These are phyloP conservation scores for Vitis hybrid DNA, from an alignment of 177 flowering plant species.

Conservation along the genomic window DNA sequence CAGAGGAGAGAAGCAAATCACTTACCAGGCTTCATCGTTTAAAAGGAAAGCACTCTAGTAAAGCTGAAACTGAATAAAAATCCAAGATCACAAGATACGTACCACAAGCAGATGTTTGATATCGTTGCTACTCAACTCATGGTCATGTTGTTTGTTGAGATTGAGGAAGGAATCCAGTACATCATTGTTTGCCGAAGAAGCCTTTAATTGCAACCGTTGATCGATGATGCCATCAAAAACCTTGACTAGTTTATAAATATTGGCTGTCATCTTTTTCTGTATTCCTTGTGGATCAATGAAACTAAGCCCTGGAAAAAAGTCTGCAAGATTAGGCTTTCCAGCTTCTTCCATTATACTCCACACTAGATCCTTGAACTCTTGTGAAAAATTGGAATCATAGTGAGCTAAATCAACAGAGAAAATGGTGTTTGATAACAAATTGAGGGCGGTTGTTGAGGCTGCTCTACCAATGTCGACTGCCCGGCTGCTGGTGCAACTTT, in stretches of 20 bases:
- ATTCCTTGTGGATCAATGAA: constrained; percentile 30
- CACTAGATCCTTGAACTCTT: constrained; percentile 19
- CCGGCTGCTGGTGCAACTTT: neutral
- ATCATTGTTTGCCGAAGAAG: neutral
- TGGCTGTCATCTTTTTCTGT: neutral
- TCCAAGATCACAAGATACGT: no score
- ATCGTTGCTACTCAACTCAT: neutral
- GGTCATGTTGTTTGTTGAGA: constrained; percentile 6
- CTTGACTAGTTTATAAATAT: neutral
- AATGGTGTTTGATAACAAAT: constrained; percentile 20
- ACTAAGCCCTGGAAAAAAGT: constrained; percentile 27
- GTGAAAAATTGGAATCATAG: neutral
- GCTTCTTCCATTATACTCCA: constrained; percentile 13
- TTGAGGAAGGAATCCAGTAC: constrained; percentile 26
- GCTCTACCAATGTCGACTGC: constrained; percentile 8
- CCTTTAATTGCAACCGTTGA: constrained; percentile 1
- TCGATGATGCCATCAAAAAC: constrained; percentile 25
- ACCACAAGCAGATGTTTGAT: constrained; percentile 14
- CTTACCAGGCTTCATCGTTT: no score
- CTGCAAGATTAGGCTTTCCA: constrained; percentile 21
- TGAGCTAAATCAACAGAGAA: constrained; percentile 25
- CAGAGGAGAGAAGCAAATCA: no score
- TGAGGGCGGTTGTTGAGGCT: constrained; percentile 13
- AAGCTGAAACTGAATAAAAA: no score
- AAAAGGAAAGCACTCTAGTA: no score